Evolutionary conservation across 805 yeast genomes (phyloP), one percentile per base, ranked within the genome.

Genomic region (Ogataea angusta): DNA sequence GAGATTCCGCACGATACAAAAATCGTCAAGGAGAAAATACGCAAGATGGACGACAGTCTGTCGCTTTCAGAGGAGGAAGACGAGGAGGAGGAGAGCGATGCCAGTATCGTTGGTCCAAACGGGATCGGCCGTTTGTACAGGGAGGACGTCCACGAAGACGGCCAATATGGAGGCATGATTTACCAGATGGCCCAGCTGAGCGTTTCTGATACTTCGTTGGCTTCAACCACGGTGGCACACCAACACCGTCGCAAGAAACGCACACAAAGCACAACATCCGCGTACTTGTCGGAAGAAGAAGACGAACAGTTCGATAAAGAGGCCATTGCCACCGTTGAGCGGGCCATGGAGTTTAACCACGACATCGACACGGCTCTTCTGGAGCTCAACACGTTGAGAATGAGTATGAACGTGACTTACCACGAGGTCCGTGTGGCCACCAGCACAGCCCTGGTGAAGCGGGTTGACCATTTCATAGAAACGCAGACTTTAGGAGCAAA

Each of bases 371-470:
- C 96, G 10, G 97, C 99, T 0, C 67, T 88, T 48, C 68, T 93
- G 45, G 99, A 93, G 66, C 75, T 93, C 54, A 91, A 91, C 60
- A 93, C 99, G 0, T 72, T 93, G 57, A 76, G 98, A 66, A 91
- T 93, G 99, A 87, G 96, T 55, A 85, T 90, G 93, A 88, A 93
- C 60, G 99, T 89, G 13, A 76, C 93, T 0, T 91, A 93, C 63
- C 95, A 87, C 55, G 96, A 90, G 57, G 97, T 93, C 10, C 77
- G 97, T 59, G 64, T 69, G 22, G 95, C 95, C 5, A 87, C 96
- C 0, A 69, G 80, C 25, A 70, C 72, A 27, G 93, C 97, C 0
- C 68, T 93, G 55, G 54, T 88, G 31, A 68, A 70, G 30, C 75
- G 93, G 54, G 77, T 86, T 10, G 71, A 78, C 37, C 87, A 87